Base-by-base conservation (phyloP, 1,139 yeast genomes). In the Arxiozyma heterogenica region DNA sequence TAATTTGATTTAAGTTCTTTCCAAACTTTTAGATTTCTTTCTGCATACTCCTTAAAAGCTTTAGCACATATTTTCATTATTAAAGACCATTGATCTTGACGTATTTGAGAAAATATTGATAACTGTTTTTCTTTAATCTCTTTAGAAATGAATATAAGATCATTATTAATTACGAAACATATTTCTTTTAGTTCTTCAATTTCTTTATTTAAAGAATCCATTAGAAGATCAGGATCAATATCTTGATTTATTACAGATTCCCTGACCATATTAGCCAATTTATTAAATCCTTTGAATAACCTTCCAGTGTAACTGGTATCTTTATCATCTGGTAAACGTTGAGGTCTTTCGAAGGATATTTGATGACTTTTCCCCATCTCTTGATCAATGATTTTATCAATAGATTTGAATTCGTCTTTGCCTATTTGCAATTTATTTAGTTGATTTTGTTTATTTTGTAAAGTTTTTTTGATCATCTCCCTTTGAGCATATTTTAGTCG, bases 401-500 rank as follows among this genome's bases (percentile, higher is more conserved):
- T 64, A 39, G 67, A 61, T 44, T 63, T 59, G 8, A 68, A 58
- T 39, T 70, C 72, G 30, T 61, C 59, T 45, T 66, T 69, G 53
- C 70, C 71, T 49, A 63, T 64, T 51, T 68, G 66, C 4, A 71
- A 59, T 54, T 66, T 65, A 21, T 59, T 60, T 21, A 71, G 53
- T 39, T 69, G 68, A 4, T 53, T 57, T 41, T 56, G 61, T 49
- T 71, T 62, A 50, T 65, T 61, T 44, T 58, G 59, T 49, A 72
- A 61, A 0, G 71, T 59, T 23, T 69, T 66, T 44, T 60, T 65
- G 3, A 72, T 75, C 59, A 86, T 69, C 50, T 76, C 79, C 51
- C 78, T 74, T 66, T 91, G 98, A 17, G 83, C 72, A 12, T 80
- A 72, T 66, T 93, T 91, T 61, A 83, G 77, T 47, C 79, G 76